These are phyloP conservation scores for Cyathus striatus DNA, from an alignment of 768 basidiomycete genomes.

Conservation along the genomic window DNA sequence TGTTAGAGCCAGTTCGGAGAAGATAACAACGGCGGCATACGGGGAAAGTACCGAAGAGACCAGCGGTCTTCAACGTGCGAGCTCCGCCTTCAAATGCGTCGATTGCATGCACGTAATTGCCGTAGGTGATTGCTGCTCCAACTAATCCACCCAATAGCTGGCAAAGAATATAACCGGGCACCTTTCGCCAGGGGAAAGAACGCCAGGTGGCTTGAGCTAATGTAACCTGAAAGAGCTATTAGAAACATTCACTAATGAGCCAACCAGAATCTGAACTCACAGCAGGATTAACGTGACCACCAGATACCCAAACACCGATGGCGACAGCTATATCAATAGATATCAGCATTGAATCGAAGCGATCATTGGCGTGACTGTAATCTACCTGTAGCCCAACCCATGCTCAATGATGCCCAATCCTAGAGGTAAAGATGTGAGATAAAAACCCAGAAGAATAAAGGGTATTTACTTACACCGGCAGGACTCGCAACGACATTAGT, in stretches of 20 bases:
- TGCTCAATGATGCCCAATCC: slow-evolving; percentile 27
- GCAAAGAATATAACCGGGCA: slow-evolving; percentile 56
- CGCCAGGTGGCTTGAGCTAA: slow-evolving; percentile 57
- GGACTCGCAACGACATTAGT: slow-evolving; percentile 31
- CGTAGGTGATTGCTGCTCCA: slow-evolving; percentile 56
- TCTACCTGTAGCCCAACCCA: slow-evolving; percentile 37
- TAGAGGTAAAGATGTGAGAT: background rate
- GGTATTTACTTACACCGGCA: slow-evolving; percentile 42
- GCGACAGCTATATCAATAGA: slow-evolving; percentile 1
- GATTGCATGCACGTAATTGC: slow-evolving; percentile 64
- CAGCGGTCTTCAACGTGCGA: slow-evolving; percentile 55
- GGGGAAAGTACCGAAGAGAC: slow-evolving; percentile 32
- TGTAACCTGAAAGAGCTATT: slow-evolving; percentile 42
- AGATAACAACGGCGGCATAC: background rate
- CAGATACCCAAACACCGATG: slow-evolving; percentile 62
- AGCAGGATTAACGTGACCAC: slow-evolving; percentile 64
- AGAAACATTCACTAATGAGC: background rate
- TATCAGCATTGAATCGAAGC: no score
- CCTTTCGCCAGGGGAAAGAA: slow-evolving; percentile 68
- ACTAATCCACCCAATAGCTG: slow-evolving; percentile 59
- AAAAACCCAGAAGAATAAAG: background rate
- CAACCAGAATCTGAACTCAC: slow-evolving; percentile 21
- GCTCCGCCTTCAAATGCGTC: slow-evolving; percentile 55
- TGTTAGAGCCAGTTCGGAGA: slow-evolving; percentile 1
- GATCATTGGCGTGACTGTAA: no score